phyloP scores from a whole-genome alignment of 106 monocot genomes.

The Allium fistulosum region DNA sequence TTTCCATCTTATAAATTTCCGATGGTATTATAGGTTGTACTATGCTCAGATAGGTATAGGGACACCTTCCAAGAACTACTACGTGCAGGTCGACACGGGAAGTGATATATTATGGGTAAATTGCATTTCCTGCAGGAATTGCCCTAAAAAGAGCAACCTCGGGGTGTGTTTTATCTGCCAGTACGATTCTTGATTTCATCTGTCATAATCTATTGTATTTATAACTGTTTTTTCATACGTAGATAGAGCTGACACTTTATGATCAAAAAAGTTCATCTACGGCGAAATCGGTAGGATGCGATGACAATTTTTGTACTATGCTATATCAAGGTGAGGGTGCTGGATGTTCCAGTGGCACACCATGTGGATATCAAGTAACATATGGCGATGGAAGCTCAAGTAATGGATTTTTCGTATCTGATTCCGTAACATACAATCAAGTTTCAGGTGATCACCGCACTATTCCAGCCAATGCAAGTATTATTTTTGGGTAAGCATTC shows the following conservation, averaged over 20 bases:
- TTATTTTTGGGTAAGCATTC: constrained; percentile 69
- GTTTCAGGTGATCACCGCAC: constrained; percentile 62
- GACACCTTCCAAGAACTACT: constrained; percentile 13
- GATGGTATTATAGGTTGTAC: constrained; percentile 12
- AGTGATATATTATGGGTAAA: constrained; percentile 20
- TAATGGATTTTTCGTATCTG: constrained; percentile 50
- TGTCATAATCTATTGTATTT: neutral
- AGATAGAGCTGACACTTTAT: constrained; percentile 71
- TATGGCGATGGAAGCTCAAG: constrained; percentile 93
- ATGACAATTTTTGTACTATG: constrained; percentile 43
- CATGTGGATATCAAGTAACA: constrained; percentile 58
- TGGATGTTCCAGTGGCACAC: constrained; percentile 30
- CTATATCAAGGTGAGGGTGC: constrained; percentile 28
- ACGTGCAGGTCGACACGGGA: constrained; percentile 22
- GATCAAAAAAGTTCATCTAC: constrained; percentile 51
- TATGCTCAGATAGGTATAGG: constrained; percentile 22
- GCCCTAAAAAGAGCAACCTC: constrained; percentile 14
- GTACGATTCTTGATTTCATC: neutral
- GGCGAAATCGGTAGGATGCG: constrained; percentile 41
- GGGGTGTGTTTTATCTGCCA: constrained; percentile 12
- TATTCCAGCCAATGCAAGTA: constrained; percentile 38
- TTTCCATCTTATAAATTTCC: neutral
- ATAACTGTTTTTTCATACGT: constrained; percentile 4
- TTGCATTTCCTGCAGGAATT: constrained; percentile 14
- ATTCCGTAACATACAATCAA: constrained; percentile 53